Evolutionary conservation across 2,329 filamentous ascomycete species (phyloP).

Genomic region (Annulohypoxylon truncatum): DNA sequence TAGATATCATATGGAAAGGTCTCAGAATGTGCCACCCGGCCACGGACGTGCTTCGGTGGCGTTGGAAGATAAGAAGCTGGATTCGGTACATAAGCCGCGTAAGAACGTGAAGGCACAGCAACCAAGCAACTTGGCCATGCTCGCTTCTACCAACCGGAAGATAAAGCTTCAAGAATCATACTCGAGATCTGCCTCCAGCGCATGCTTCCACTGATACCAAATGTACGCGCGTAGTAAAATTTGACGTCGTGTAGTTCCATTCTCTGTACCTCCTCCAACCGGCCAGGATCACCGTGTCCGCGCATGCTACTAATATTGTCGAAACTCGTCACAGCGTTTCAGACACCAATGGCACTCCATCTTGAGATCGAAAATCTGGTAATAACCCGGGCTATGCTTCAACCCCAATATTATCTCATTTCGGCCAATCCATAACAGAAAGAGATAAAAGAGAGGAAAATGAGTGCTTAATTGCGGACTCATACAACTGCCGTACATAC

Average conservation of each 20-base stretch:
- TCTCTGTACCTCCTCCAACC: conserved; percentile 13
- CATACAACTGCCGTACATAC: too few relatives aligned
- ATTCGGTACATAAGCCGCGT: conserved; percentile 32
- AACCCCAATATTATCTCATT: background rate
- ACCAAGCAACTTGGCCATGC: background rate
- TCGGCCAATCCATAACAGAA: conserved; percentile 5
- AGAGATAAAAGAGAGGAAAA: background rate
- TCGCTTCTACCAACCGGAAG: conserved; percentile 19
- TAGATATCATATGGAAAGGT: conserved; percentile 8
- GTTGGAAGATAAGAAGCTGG: conserved; percentile 6
- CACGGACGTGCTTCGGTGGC: conserved; percentile 15
- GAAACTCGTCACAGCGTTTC: background rate
- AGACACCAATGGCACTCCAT: conserved; percentile 6
- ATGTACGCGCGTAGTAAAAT: conserved; percentile 1
- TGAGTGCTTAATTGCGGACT: background rate
- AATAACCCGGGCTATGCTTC: conserved; percentile 1
- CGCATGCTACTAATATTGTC: conserved; percentile 2
- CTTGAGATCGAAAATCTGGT: background rate
- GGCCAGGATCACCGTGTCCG: conserved; percentile 24
- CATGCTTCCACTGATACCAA: conserved; percentile 1
- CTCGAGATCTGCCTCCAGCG: conserved; percentile 1
- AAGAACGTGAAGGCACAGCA: conserved; percentile 26
- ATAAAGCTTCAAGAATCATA: conserved; percentile 7
- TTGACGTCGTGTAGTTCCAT: conserved; percentile 14
- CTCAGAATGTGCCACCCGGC: conserved; percentile 20